Percentiles rank a stretch among this genome's conserved stretches.
Evolutionary conservation across 495 filamentous ascomycete species (phyloP).

Genomic region (Penicillium desertorum): DNA sequence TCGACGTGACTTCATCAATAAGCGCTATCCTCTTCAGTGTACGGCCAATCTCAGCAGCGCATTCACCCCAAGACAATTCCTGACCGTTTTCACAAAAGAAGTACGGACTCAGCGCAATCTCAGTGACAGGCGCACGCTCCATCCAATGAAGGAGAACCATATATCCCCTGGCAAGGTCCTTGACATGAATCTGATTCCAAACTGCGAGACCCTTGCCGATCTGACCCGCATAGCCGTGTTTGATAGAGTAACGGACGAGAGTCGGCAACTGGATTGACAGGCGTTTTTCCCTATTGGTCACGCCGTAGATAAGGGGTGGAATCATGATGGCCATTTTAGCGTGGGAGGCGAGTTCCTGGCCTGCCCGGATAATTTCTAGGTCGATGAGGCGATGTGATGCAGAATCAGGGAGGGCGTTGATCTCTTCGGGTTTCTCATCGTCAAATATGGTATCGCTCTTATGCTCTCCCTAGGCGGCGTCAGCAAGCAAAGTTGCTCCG

Average conservation of each 20-base stretch:
- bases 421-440: conserved; percentile 29
- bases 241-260: conserved; percentile 33
- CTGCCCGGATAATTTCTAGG: conserved; percentile 35
- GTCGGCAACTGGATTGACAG: conserved; percentile 36
- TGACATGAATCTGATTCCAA: conserved; percentile 32
- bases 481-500: conserved; percentile 28
- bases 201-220: conserved; percentile 32
- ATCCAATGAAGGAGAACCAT: conserved; percentile 34
- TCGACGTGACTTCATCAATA: background rate
- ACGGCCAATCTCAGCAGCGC: conserved; percentile 28
- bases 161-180: conserved; percentile 30
- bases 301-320: conserved; percentile 37
- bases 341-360: conserved; percentile 28
- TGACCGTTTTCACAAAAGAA: conserved; percentile 42
- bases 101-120: conserved; percentile 32
- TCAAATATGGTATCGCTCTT: conserved; percentile 36
- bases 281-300: conserved; percentile 27
- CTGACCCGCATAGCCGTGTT: conserved; percentile 33
- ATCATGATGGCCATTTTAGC: conserved; percentile 41
- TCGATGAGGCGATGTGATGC: conserved; percentile 44
- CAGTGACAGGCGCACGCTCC: conserved; percentile 17
- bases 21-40: conserved; percentile 19
- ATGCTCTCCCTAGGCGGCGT: conserved; percentile 17
- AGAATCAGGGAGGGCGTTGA: conserved; percentile 36
- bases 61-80: conserved; percentile 31